Evolutionary conservation across 1,139 yeast species (phyloP).

Genomic region (Zygosaccharomyces sapae): DNA sequence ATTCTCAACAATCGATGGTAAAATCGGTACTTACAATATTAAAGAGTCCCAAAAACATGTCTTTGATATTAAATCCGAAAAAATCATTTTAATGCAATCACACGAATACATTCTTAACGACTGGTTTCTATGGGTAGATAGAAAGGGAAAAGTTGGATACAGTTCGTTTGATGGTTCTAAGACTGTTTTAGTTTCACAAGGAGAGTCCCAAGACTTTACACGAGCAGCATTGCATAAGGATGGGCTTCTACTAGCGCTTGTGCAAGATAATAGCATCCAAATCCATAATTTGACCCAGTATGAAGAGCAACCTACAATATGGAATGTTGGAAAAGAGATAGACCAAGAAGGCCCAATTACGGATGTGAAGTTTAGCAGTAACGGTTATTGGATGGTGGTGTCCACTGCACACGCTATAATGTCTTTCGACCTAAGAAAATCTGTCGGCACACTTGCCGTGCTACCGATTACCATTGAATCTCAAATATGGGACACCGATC

Average conservation of each 20-base stretch:
- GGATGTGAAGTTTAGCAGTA: slow-evolving; percentile 52
- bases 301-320: slow-evolving; percentile 16
- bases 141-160: slow-evolving; percentile 10
- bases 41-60: not conserved
- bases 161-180: slow-evolving; percentile 11
- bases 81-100: slow-evolving; percentile 11
- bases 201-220: not conserved
- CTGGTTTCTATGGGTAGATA: slow-evolving; percentile 12
- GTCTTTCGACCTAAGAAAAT: slow-evolving; percentile 57
- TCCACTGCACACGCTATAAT: slow-evolving; percentile 33
- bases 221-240: slow-evolving; percentile 1
- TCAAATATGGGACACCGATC: slow-evolving; percentile 18
- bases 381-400: slow-evolving; percentile 65
- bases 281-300: slow-evolving; percentile 21
- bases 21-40: slow-evolving; percentile 5
- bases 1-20: slow-evolving; percentile 4
- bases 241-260: slow-evolving; percentile 15
- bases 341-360: slow-evolving; percentile 35
- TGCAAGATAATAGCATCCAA: slow-evolving; percentile 12
- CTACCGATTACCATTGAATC: slow-evolving; percentile 9
- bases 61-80: not conserved
- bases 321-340: slow-evolving; percentile 16
- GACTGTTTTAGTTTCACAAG: slow-evolving; percentile 7
- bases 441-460: slow-evolving; percentile 25
- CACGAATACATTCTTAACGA: slow-evolving; percentile 13